Evolutionary conservation across 768 basidiomycete species (phyloP), one percentile per base, ranked within the genome.

Genomic region (Royoungia palumana): DNA sequence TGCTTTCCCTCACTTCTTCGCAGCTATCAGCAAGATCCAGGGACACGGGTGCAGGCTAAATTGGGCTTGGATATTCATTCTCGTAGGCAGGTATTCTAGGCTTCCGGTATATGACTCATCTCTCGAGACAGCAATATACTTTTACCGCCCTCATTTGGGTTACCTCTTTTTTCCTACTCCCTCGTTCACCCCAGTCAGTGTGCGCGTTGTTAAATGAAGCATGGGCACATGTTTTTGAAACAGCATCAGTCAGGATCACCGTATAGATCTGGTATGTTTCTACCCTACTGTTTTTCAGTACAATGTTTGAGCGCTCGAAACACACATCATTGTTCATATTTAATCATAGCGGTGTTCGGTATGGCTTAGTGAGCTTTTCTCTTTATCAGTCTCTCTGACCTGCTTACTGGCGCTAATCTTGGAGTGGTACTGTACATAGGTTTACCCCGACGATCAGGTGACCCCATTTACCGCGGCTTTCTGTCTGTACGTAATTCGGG

Each of bases 401-500:
- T 8, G 24, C 28, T 28, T 72, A 41, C 69, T 34, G 14, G 72
- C 16, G 69, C 77, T 28, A 14, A 47, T 44, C 7, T 36, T 41
- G 25, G 41, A 56, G 69, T 36, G 52, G 45, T 40, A n/a, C n/a
- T n/a, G n/a, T n/a, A n/a, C n/a, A n/a, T n/a, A 81, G 87, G 56
- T 89, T 91, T 66, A 70, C 80, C 8, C 88, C 88, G 6, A 82
- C 83, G 4, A 87, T 91, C 64, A n/a, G n/a, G n/a, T n/a, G n/a
- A n/a, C n/a, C n/a, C 81, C 81, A 3, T 82, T 76, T 37, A 77
- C 75, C 2, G 53, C 56, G 5, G 78, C 77, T 16, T 82, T 81
- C n/a, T 57, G 61, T 72, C 17, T 61, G 79, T 78, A 28, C 53
- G 78, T 59, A 11, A 25, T 35, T 34, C 12, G 5, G 12, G 17